Evolutionary conservation across 208 protist species (phyloP).

Genomic region (Acanthamoeba triangularis): DNA sequence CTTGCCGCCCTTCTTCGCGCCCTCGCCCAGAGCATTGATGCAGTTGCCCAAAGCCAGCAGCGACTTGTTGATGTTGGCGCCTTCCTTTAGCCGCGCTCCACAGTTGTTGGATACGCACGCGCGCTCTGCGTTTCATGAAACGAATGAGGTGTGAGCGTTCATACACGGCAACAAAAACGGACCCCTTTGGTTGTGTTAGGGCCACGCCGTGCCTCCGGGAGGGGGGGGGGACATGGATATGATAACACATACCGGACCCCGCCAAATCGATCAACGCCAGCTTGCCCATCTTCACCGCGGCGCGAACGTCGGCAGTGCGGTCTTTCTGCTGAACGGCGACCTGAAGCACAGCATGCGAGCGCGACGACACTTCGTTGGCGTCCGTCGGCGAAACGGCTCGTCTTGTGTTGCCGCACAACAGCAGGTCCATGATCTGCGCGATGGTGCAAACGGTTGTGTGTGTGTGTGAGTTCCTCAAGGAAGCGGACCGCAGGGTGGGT

Average conservation of each 20-base stretch:
- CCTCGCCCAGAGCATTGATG: constrained; percentile 92
- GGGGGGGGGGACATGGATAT: neutral
- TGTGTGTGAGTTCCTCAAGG: too few relatives aligned
- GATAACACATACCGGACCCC: constrained; percentile 81
- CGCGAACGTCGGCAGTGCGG: constrained; percentile 62
- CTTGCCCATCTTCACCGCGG: constrained; percentile 84
- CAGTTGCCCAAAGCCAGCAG: constrained; percentile 94
- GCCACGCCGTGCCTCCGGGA: too few relatives aligned
- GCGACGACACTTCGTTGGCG: constrained; percentile 91
- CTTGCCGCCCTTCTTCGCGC: constrained; percentile 62
- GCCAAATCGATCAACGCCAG: constrained; percentile 93
- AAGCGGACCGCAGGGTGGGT: too few relatives aligned
- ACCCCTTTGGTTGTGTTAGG: too few relatives aligned
- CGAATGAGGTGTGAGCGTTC: too few relatives aligned
- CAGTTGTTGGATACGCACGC: constrained; percentile 87
- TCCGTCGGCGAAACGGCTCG: constrained; percentile 92
- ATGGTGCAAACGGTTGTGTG: neutral
- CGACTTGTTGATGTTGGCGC: constrained; percentile 94
- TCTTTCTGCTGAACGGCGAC: constrained; percentile 61
- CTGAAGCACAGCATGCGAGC: constrained; percentile 93
- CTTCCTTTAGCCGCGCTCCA: constrained; percentile 90
- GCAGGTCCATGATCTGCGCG: constrained; percentile 83
- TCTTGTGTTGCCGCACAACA: constrained; percentile 90
- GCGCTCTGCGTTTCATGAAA: constrained; percentile 41
- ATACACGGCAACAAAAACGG: too few relatives aligned